Base-by-base conservation (phyloP, 768 basidiomycete species). In the Zangia roseola region DNA sequence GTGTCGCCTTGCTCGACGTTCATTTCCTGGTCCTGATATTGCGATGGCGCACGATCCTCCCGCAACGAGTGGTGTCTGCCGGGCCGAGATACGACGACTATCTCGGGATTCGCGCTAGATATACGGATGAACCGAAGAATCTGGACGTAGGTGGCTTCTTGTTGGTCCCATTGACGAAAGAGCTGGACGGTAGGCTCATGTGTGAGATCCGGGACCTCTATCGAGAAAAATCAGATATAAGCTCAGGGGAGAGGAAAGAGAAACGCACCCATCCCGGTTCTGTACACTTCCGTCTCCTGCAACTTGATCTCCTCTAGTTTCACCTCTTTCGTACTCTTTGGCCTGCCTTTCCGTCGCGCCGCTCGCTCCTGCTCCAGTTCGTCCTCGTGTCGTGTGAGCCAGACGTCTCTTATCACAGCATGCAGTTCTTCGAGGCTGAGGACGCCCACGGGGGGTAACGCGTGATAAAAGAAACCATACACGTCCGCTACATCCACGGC, bases 191-290 rank as follows among this genome's bases (percentile, higher is more conserved):
- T 92, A 10, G 74, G 64, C n/a, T 71, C 65, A 54, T 92, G 81
- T 0, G 88, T 91, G 23, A 93, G 74, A 67, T 93, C 91, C 7
- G 82, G 78, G 28, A 92, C 75, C 71, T 93, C 91, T 92, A 31
- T 43, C 14, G 3, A 42, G 39, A 45, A 42, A 48, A 39, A 36
- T 26, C 24, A 40, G 24, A 30, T 36, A 39, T 38, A 23, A 33
- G 24, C 33, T 31, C 25, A 42, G 40, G 41, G 31, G 38, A 16
- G 25, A 38, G 38, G n/a, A 12, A 9, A 21, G 10, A 4, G 21
- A 20, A 21, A 59, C 84, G 53, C 60, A 89, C 90, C 91, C 62
- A 93, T 75, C 7, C 91, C 91, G 2, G 90, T 87, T 31, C 86
- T 76, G 65, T 93, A 93, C 47, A 79, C 71, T 52, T 92, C 89